Conservation (phyloP, 2,329 filamentous ascomycete genomes). For the Coniochaeta ligniaria region DNA sequence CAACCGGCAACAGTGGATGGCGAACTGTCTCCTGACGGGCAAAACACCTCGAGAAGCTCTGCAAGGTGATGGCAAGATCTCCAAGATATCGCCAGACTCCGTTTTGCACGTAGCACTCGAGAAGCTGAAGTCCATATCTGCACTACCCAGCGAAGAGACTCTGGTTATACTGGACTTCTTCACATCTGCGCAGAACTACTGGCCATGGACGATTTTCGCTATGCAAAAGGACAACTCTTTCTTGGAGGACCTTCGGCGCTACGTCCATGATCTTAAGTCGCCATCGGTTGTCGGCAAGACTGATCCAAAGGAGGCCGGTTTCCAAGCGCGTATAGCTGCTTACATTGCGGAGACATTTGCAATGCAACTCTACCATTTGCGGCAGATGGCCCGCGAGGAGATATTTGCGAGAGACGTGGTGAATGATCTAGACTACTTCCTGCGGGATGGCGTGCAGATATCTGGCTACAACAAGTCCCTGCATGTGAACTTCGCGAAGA, state of each 20-base stretch:
- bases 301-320: slow-evolving; percentile 48
- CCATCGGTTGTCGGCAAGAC: slow-evolving; percentile 44
- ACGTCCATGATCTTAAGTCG: slow-evolving; percentile 53
- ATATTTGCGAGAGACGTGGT: slow-evolving; percentile 64
- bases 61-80: slow-evolving; percentile 45
- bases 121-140: slow-evolving; percentile 57
- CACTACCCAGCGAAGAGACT: slow-evolving; percentile 57
- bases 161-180: slow-evolving; percentile 81
- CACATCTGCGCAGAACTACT: slow-evolving; percentile 82
- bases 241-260: slow-evolving; percentile 63
- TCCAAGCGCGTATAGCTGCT: slow-evolving; percentile 66
- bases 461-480: slow-evolving; percentile 80
- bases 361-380: slow-evolving; percentile 81
- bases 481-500: slow-evolving; percentile 77
- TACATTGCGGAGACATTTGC: slow-evolving; percentile 82
- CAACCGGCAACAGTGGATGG: slow-evolving; percentile 92
- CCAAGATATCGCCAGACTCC: slow-evolving; percentile 46
- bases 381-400: slow-evolving; percentile 63
- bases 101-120: slow-evolving; percentile 70
- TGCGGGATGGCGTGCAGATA: slow-evolving; percentile 71
- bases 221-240: slow-evolving; percentile 69
- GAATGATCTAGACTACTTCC: slow-evolving; percentile 69
- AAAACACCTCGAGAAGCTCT: slow-evolving; percentile 73
- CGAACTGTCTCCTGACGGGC: slow-evolving; percentile 85
- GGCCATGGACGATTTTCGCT: slow-evolving; percentile 87